These are phyloP conservation scores for Ophiostoma sp. DNA, from an alignment of 2,329 filamentous ascomycete species.

Conservation along the genomic window DNA sequence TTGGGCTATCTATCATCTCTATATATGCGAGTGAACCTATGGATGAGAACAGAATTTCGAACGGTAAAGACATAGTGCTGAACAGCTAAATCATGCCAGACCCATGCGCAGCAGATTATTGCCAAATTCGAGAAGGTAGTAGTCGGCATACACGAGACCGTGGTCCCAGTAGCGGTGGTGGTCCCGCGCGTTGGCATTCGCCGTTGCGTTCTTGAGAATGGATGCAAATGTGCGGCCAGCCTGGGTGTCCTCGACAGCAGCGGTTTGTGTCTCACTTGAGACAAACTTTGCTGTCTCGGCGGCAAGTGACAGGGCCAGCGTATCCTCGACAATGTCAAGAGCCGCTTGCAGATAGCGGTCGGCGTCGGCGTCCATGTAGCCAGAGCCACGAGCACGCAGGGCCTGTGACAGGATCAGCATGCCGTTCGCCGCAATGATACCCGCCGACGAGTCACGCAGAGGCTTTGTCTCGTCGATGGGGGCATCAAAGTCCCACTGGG, in stretches of 20 bases:
- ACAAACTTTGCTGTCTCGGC: conserved; percentile 26
- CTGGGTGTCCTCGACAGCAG: conserved; percentile 21
- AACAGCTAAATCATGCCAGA: not conserved
- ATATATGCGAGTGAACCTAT: not conserved
- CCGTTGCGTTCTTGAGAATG: conserved; percentile 32
- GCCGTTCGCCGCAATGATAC: conserved; percentile 40
- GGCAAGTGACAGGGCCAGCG: conserved; percentile 30
- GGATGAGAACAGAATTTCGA: not conserved
- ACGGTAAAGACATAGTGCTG: too few species aligned
- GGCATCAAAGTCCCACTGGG: conserved; percentile 40
- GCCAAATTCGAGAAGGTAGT: conserved; percentile 14
- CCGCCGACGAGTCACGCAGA: conserved; percentile 37
- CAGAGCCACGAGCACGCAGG: conserved; percentile 26
- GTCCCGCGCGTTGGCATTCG: conserved; percentile 31
- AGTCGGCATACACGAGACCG: conserved; percentile 32
- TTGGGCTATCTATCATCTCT: not conserved
- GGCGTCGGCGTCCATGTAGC: conserved; percentile 20
- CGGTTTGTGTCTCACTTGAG: not conserved
- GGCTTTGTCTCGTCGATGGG: conserved; percentile 27
- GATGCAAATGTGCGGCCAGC: conserved; percentile 28
- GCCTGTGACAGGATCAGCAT: conserved; percentile 38
- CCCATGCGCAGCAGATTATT: conserved; percentile 15
- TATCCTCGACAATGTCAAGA: conserved; percentile 32
- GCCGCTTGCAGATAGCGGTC: conserved; percentile 31
- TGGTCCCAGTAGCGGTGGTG: conserved; percentile 30